Percentiles rank a stretch among this genome's conserved stretches.
phyloP scores from a whole-genome alignment of 2,329 filamentous ascomycete genomes.

The Cladophialophora carrionii region DNA sequence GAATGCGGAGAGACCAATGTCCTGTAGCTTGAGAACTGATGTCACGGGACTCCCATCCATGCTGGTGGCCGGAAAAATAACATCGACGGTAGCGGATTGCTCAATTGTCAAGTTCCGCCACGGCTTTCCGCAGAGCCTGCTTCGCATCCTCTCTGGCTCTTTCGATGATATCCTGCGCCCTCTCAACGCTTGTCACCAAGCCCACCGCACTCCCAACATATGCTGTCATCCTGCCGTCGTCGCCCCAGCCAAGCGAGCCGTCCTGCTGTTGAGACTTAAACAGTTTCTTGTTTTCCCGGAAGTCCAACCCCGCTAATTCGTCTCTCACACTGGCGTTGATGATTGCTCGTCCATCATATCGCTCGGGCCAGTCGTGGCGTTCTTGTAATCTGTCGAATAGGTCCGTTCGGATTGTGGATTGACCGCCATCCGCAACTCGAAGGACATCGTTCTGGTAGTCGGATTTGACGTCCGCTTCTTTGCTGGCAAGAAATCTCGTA shows the following conservation, averaged over 20 bases:
- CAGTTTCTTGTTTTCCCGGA: constrained; percentile 11
- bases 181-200: constrained; percentile 10
- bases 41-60: background rate
- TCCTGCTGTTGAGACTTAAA: constrained; percentile 14
- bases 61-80: background rate
- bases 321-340: constrained; percentile 56
- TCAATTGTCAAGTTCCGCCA: constrained; percentile 5
- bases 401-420: constrained; percentile 53
- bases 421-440: constrained; percentile 54
- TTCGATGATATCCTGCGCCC: constrained; percentile 11
- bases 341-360: constrained; percentile 61
- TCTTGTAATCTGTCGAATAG: constrained; percentile 60
- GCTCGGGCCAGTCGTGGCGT: constrained; percentile 60
- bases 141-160: constrained; percentile 2
- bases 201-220: constrained; percentile 20
- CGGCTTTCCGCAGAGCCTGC: constrained; percentile 1
- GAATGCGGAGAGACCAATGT: background rate
- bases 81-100: background rate
- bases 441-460: constrained; percentile 57
- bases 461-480: constrained; percentile 51
- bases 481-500: constrained; percentile 62
- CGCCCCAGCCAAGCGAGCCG: constrained; percentile 16
- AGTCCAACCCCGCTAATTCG: constrained; percentile 14
- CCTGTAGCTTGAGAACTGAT: background rate
- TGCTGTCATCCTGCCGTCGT: constrained; percentile 18